These are phyloP conservation scores for Exophiala dermatitidis DNA, from an alignment of 2,329 filamentous ascomycete species.

Conservation along the genomic window DNA sequence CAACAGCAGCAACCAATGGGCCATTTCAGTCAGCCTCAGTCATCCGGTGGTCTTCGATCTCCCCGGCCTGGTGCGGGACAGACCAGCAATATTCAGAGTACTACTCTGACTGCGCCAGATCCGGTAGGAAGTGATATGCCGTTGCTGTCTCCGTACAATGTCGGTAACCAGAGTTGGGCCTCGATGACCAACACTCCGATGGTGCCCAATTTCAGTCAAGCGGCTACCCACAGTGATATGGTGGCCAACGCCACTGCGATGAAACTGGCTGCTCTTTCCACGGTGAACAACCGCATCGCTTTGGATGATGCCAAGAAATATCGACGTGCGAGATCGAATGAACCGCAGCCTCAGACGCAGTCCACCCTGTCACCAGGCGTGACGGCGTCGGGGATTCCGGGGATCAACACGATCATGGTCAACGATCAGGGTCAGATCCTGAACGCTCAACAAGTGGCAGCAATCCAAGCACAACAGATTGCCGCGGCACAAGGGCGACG, in stretches of 20 bases:
- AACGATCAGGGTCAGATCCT: conserved; percentile 87
- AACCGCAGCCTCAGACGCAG: conserved; percentile 52
- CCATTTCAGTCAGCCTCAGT: conserved; percentile 79
- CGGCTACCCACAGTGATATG: conserved; percentile 81
- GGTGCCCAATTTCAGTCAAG: conserved; percentile 71
- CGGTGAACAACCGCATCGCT: conserved; percentile 95
- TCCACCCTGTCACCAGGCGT: conserved; percentile 60
- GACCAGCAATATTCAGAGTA: conserved; percentile 69
- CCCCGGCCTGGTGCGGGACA: conserved; percentile 61
- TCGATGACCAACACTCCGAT: conserved; percentile 98
- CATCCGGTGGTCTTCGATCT: conserved; percentile 65
- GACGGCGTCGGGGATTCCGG: conserved; percentile 56
- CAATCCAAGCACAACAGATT: conserved; percentile 63
- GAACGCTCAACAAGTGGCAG: conserved; percentile 75
- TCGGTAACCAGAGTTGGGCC: conserved; percentile 87
- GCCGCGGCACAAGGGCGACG: conserved; percentile 57
- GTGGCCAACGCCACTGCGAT: conserved; percentile 97
- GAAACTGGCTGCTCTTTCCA: conserved; percentile 94
- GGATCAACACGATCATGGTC: conserved; percentile 82
- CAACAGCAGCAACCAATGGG: conserved; percentile 60
- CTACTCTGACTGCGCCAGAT: conserved; percentile 68
- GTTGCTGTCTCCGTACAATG: conserved; percentile 70
- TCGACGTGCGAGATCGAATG: conserved; percentile 81
- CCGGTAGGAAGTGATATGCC: conserved; percentile 65
- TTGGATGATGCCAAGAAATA: conserved; percentile 96